Conservation (phyloP, 345 rosid genomes). For the Barbarea vulgaris region DNA sequence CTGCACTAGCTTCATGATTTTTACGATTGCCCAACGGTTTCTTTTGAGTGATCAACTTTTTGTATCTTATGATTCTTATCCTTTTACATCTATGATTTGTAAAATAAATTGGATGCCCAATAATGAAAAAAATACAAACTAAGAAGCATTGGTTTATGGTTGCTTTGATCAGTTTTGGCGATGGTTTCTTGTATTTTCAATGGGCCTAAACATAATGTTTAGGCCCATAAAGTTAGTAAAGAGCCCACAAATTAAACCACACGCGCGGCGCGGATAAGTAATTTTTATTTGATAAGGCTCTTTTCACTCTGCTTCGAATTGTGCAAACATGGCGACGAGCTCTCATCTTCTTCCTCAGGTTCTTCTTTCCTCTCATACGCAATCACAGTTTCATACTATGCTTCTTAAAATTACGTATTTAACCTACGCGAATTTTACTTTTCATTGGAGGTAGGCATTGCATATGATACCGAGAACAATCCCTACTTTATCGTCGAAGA, state of each 20-base stretch:
- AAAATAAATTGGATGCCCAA: too few relatives aligned
- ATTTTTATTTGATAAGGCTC: constrained; percentile 34
- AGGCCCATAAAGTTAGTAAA: background rate
- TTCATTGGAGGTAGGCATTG: constrained; percentile 47
- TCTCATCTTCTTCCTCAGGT: constrained; percentile 74
- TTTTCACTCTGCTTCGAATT: constrained; percentile 9
- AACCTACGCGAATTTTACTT: background rate
- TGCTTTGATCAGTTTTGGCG: background rate
- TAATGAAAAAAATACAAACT: too few relatives aligned
- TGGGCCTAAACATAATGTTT: background rate
- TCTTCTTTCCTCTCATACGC: background rate
- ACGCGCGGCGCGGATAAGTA: constrained; percentile 24
- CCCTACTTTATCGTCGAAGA: constrained; percentile 44
- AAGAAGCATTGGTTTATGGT: background rate
- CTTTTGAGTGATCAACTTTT: too few relatives aligned
- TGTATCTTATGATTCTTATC: too few relatives aligned
- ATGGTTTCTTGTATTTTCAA: background rate
- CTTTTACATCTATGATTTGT: too few relatives aligned
- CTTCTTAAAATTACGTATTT: background rate
- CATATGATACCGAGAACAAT: constrained; percentile 51
- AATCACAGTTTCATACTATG: background rate
- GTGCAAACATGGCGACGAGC: constrained; percentile 47
- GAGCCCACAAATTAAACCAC: background rate
- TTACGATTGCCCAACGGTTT: too few relatives aligned
- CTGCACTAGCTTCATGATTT: too few relatives aligned